phyloP scores from a whole-genome alignment of 345 rosid genomes.

The thale cress (Arabidopsis thaliana) region DNA sequence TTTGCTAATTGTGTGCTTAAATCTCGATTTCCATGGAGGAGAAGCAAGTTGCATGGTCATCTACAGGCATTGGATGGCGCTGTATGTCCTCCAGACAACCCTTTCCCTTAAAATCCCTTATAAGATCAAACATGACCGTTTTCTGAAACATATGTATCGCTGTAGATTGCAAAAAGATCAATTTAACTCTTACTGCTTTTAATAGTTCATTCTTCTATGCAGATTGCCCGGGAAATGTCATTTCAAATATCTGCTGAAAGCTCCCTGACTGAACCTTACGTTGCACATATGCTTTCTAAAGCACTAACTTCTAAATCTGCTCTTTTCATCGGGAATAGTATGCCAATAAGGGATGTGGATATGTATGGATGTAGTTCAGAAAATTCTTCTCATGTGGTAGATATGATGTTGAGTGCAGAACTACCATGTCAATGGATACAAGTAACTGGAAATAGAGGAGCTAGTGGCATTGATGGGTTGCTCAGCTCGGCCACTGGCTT shows the following conservation, averaged over 20 bases:
- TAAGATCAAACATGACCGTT: conserved; percentile 11
- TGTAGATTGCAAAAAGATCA: conserved; percentile 4
- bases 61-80: conserved; percentile 60
- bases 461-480: conserved; percentile 98
- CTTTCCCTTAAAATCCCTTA: conserved; percentile 24
- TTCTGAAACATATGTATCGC: conserved; percentile 15
- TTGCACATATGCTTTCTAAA: conserved; percentile 67
- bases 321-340: conserved; percentile 92
- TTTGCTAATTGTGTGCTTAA: conserved; percentile 66
- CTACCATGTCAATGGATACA: conserved; percentile 63
- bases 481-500: conserved; percentile 92
- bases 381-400: conserved; percentile 44
- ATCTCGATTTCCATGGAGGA: conserved; percentile 51
- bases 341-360: conserved; percentile 91
- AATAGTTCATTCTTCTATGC: conserved; percentile 41
- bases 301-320: conserved; percentile 68
- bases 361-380: conserved; percentile 74
- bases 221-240: conserved; percentile 77
- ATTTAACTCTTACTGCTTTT: conserved; percentile 16
- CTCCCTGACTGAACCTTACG: conserved; percentile 81
- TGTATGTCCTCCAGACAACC: conserved; percentile 55
- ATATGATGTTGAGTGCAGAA: conserved; percentile 52
- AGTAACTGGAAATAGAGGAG: conserved; percentile 96
- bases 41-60: conserved; percentile 53
- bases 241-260: conserved; percentile 66